Evolutionary conservation across 768 basidiomycete species (phyloP), one percentile per base, ranked within the genome.

Genomic region (Trametes gibbosa): DNA sequence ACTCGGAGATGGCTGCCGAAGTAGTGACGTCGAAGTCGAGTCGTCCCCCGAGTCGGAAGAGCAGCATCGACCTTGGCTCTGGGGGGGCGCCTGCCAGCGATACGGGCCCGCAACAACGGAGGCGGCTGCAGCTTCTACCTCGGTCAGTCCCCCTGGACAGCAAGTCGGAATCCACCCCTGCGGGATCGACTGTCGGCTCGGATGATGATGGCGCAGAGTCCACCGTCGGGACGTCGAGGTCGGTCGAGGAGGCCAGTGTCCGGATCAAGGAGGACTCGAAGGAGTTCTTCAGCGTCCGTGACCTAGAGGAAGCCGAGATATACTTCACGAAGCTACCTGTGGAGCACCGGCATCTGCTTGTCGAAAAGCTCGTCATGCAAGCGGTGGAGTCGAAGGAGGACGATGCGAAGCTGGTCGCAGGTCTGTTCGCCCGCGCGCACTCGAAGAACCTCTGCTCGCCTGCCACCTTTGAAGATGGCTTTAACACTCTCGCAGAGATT

Each of bases 211-310:
- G 78, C 17, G 73, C 66, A 16, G 76, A 65, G 25, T 73, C 67
- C 16, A 49, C 62, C 8, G 58, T 62, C 13, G 70, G 67, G 8
- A 65, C 74, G 23, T 76, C 78, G 53, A 87, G 94, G 82, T 77
- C 83, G 0, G 87, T 86, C 65, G 83, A 75, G 1, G 84, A 85
- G n/a, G 89, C 85, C 35, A 79, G 81, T 73, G 83, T 84, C 71
- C 90, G 88, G 79, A 87, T 96, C 65, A 79, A 77, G 14, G 87
- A 93, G 66, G 91, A 95, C 65, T 75, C 77, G 56, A 92, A 91
- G 74, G 93, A 98, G 77, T 90, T 93, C 77, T 94, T 88, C 73
- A 83, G 79, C 64, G 84, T 92, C 65, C 88, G 91, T 63, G 89
- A 87, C 68, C 71, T 97, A 55, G 86, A 88, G 35, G 96, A 97